Conservation (phyloP, 768 basidiomycete species). For the Pleurotus sapidus region DNA sequence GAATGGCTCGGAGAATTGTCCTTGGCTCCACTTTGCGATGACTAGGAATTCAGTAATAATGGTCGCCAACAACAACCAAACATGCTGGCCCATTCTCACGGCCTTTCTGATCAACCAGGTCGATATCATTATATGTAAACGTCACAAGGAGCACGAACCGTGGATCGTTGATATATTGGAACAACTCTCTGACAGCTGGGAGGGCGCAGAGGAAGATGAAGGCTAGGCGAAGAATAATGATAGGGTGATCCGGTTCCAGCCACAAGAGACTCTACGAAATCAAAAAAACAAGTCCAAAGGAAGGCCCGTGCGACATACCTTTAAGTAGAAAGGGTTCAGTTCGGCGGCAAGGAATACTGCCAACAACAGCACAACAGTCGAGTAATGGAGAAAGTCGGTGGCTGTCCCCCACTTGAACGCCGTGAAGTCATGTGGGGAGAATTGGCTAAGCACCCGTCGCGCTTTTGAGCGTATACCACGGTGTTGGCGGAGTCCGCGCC, state of each 20-base stretch:
- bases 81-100: conserved; percentile 88
- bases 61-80: conserved; percentile 86
- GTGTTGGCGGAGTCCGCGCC: conserved; percentile 80
- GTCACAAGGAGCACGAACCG: conserved; percentile 43
- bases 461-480: conserved; percentile 79
- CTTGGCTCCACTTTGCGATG: conserved; percentile 80
- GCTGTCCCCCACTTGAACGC: conserved; percentile 88
- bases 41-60: conserved; percentile 78
- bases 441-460: conserved; percentile 75
- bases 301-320: conserved; percentile 40
- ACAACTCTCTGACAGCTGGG: conserved; percentile 81
- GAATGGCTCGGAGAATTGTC: conserved; percentile 62
- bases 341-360: conserved; percentile 82
- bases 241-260: conserved; percentile 91
- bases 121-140: neutral
- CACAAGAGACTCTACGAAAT: conserved; percentile 54
- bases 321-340: conserved; percentile 85
- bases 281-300: conserved; percentile 5
- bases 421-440: conserved; percentile 86
- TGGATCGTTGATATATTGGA: conserved; percentile 80
- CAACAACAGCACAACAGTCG: conserved; percentile 71
- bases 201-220: conserved; percentile 84
- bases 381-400: conserved; percentile 67
- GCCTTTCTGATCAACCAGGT: conserved; percentile 49
- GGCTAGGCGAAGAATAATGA: conserved; percentile 69